Evolutionary conservation across 2,329 filamentous ascomycete species (phyloP).

Genomic region (Didymella lethalis): DNA sequence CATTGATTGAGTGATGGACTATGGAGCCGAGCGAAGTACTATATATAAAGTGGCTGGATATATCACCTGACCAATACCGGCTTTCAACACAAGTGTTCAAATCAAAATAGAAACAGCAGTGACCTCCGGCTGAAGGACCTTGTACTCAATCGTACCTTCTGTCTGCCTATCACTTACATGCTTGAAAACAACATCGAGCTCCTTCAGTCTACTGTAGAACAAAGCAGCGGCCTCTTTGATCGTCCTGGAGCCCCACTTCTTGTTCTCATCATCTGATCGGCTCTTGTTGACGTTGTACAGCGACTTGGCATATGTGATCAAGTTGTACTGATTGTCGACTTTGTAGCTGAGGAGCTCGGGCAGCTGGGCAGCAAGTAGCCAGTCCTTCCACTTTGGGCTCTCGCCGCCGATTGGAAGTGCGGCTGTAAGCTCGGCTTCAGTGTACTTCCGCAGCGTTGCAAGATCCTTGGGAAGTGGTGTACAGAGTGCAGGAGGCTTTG

Average conservation of each 20-base stretch:
- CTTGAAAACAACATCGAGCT: conserved; percentile 12
- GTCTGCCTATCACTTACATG: conserved; percentile 18
- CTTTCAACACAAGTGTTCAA: background rate
- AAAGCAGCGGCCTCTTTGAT: conserved; percentile 16
- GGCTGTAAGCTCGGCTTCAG: conserved; percentile 11
- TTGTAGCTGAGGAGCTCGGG: conserved; percentile 21
- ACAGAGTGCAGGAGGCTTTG: conserved; percentile 19
- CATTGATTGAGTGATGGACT: too few relatives aligned
- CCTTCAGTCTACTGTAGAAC: conserved; percentile 17
- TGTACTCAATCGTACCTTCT: conserved; percentile 17
- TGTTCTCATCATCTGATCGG: conserved; percentile 11
- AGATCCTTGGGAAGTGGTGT: conserved; percentile 12
- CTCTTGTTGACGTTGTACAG: conserved; percentile 21
- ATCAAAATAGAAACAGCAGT: conserved; percentile 23
- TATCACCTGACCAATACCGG: too few relatives aligned
- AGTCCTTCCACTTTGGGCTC: conserved; percentile 21
- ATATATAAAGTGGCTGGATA: too few relatives aligned
- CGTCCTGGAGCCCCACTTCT: conserved; percentile 6
- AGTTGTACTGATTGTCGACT: conserved; percentile 15
- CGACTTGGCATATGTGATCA: conserved; percentile 20
- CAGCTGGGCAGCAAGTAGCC: conserved; percentile 17
- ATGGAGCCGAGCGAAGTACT: too few relatives aligned
- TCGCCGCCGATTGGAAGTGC: conserved; percentile 14
- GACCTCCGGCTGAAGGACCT: conserved; percentile 15
- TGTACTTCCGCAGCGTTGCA: conserved; percentile 10